phyloP scores from a whole-genome alignment of 2,329 filamentous ascomycete species.

The Cercospora canescens region DNA sequence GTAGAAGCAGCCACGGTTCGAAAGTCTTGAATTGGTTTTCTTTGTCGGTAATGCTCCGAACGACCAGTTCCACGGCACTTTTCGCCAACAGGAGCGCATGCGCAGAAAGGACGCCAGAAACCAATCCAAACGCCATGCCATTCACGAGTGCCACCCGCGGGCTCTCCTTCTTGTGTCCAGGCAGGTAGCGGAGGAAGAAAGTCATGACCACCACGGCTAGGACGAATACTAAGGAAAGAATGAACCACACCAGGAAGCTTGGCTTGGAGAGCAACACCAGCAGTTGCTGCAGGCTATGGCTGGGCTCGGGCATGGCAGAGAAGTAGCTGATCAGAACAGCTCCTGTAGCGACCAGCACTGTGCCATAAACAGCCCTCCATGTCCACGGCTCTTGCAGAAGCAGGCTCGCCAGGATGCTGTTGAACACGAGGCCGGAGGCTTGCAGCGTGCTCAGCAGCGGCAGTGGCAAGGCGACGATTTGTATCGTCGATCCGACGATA shows the following conservation, averaged over 20 bases:
- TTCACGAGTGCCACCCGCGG: conserved; percentile 61
- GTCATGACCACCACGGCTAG: conserved; percentile 66
- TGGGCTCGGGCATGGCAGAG: conserved; percentile 89
- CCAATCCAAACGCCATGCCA: conserved; percentile 83
- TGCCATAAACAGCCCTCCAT: conserved; percentile 86
- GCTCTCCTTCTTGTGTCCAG: conserved; percentile 33
- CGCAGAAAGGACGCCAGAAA: conserved; percentile 87
- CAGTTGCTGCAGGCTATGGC: conserved; percentile 82
- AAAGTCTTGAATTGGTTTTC: conserved; percentile 93
- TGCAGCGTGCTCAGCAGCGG: conserved; percentile 94
- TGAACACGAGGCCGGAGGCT: conserved; percentile 95
- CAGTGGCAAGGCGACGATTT: conserved; percentile 92
- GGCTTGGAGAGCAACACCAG: conserved; percentile 70
- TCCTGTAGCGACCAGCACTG: conserved; percentile 80
- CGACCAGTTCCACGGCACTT: conserved; percentile 90
- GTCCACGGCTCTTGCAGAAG: conserved; percentile 94
- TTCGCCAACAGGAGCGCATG: conserved; percentile 93
- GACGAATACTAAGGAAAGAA: conserved; percentile 72
- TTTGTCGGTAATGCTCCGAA: conserved; percentile 79
- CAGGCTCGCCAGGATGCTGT: conserved; percentile 93
- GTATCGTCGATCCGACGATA: conserved; percentile 89
- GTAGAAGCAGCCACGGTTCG: conserved; percentile 89
- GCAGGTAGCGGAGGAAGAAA: conserved; percentile 43
- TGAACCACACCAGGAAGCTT: conserved; percentile 87
- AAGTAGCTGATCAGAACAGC: conserved; percentile 93